Conservation (phyloP, 768 basidiomycete genomes). For the Suillus cothurnatus region DNA sequence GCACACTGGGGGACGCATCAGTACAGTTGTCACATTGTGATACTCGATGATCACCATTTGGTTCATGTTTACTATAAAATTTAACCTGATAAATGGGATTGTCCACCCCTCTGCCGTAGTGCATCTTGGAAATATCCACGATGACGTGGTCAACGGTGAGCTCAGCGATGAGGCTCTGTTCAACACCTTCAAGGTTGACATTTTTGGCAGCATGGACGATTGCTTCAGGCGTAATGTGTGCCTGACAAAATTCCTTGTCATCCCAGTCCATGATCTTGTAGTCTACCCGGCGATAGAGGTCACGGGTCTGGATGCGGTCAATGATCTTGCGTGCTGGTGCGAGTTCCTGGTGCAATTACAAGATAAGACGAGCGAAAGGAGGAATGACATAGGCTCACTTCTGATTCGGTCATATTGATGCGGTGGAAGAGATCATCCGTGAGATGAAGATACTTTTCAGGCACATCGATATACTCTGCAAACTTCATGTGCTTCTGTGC, state of each 20-base stretch:
- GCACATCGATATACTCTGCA: slow-evolving; percentile 55
- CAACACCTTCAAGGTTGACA: slow-evolving; percentile 25
- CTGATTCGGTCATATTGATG: slow-evolving; percentile 55
- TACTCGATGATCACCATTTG: slow-evolving; percentile 47
- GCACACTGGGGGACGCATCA: slow-evolving; percentile 37
- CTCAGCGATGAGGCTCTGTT: slow-evolving; percentile 32
- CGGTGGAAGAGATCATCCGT: slow-evolving; percentile 67
- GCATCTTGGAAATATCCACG: slow-evolving; percentile 66
- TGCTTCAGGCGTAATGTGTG: slow-evolving; percentile 37
- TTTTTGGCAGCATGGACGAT: slow-evolving; percentile 48
- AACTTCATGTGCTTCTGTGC: slow-evolving; percentile 70
- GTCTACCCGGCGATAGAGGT: slow-evolving; percentile 74
- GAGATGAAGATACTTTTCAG: slow-evolving; percentile 60
- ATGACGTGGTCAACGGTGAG: slow-evolving; percentile 56
- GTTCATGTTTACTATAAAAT: slow-evolving; percentile 73
- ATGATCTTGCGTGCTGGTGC: slow-evolving; percentile 60
- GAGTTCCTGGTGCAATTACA: slow-evolving; percentile 49
- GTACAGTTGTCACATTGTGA: neutral
- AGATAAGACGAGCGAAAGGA: too few species aligned
- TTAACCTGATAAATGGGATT: slow-evolving; percentile 71
- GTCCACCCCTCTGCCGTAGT: slow-evolving; percentile 72
- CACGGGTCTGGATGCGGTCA: slow-evolving; percentile 58
- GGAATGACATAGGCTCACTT: slow-evolving; percentile 15
- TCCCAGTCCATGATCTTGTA: slow-evolving; percentile 50
- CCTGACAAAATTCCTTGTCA: slow-evolving; percentile 27